Base-by-base conservation (phyloP, 805 yeast species). In the Tetrapisispora iriomotensis region DNA sequence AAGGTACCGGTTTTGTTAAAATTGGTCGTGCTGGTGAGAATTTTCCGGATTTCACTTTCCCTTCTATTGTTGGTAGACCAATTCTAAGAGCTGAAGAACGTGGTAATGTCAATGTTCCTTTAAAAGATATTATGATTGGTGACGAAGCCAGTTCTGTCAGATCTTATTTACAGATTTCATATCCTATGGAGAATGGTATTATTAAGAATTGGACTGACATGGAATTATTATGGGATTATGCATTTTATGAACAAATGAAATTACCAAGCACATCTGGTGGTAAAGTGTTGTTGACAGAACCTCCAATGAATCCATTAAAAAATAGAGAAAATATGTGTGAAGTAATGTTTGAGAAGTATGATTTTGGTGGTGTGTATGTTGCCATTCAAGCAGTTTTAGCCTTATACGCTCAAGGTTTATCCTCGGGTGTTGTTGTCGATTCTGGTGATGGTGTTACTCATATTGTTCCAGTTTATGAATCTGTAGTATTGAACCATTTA, bases 361-460 rank as follows among this genome's bases (percentile, higher is more conserved):
- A 81, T 46, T 88, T 87, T 66, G 85, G 87, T 34, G 96, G 95
- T 14, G 95, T 86, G 12, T 87, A 88, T 53, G 96, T 87, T 34
- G 96, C 96, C 21, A 86, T 88, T 56, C 96, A 88, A 68, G 97
- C 97, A 3, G 98, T 92, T n/a, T 72, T 92, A 56, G 97, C 97
- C 0, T 72, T 92, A 40, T 92, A 92, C 53, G 97, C 97, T 2
- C 97, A 92, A 66, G 97, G 97, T 45, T 72, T 90, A 51, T 81
- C 94, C 20, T 83, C 95, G 0, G 98, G 98, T 53, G 97, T 92
- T 15, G 98, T 92, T 42, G 97, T 92, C 18, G 98, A 92, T 63
- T 86, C 96, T 4, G 98, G 98, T 56, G 97, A 88, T 61, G 54
- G 54, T 50, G 98, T 90, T 34, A 92, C 98, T 4, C 98, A 92